These are phyloP conservation scores for Torulaspora maleeae DNA, from an alignment of 805 yeast genomes.

Conservation along the genomic window DNA sequence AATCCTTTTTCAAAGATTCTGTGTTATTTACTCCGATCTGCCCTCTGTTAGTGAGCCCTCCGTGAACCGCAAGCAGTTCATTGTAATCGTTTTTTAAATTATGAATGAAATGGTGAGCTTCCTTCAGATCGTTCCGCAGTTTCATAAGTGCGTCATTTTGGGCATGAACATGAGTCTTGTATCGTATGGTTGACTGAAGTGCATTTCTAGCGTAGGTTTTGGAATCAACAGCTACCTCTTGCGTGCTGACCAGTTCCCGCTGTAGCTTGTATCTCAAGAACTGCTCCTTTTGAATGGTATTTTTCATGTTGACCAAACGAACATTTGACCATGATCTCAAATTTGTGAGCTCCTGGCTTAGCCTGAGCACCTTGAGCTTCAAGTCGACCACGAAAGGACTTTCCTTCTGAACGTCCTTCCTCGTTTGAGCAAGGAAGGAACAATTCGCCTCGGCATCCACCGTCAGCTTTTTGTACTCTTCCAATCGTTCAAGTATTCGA, in stretches of 20 bases:
- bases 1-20: conserved; percentile 2
- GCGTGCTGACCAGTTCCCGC: neutral
- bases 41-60: neutral
- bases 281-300: conserved; percentile 1
- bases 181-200: neutral
- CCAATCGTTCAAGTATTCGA: conserved; percentile 7
- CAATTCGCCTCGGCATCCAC: neutral
- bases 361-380: conserved; percentile 4
- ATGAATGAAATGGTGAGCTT: too few species aligned
- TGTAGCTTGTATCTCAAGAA: neutral
- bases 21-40: conserved; percentile 8
- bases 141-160: neutral
- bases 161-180: neutral
- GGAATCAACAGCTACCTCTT: neutral
- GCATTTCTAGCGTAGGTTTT: conserved; percentile 3
- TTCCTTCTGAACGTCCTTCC: conserved; percentile 5
- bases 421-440: neutral
- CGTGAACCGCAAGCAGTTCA: neutral
- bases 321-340: conserved; percentile 4
- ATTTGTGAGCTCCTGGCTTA: conserved; percentile 8
- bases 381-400: conserved; percentile 10
- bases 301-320: conserved; percentile 12
- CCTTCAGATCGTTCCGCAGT: too few species aligned
- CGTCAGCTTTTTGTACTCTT: conserved; percentile 4
- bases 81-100: neutral